Evolutionary conservation across 2,329 filamentous ascomycete species (phyloP), one percentile per base, ranked within the genome.

Genomic region (Talaromyces islandicus): DNA sequence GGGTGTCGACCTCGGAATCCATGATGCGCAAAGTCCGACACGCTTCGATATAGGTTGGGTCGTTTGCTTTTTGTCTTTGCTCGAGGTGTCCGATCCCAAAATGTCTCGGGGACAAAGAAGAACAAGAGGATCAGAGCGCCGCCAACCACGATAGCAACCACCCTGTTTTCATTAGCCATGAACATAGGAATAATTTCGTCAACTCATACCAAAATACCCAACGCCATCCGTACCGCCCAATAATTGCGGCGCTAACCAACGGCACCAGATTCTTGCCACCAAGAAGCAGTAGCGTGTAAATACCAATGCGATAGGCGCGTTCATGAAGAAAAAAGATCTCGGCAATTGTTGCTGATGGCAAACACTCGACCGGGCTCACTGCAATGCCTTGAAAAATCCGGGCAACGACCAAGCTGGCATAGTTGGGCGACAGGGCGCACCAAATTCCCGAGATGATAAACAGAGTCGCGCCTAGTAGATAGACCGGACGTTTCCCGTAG

Each of bases 301-400:
- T 92, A 10, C 94, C 94, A 51, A 97, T 86, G 4, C 93, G 88
- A 71, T 92, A 97, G 0, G 93, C 93, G 62, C 93, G 84, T 76
- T 97, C 93, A 68, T 97, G 93, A 21, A 97, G 80, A 70, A 96
- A 97, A 78, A 92, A 97, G 62, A 97, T 97, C 74, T 97, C 93
- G 3, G 92, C 92, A 68, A 97, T 93, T 0, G 92, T 96, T 17
- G 93, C 92, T 4, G 91, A 96, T 0, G 93, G 93, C 30, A 97
- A 81, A 69, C 92, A 96, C 73, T 97, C 93, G 9, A 96, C 91
- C 0, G 92, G 91, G 65, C 90, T 94, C 54, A 97, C 88, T 0
- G 92, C 88, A 10, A 97, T 80, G 3, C 93, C 94, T 73, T 95
- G 91, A 63, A 97, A 88, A 54, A 97, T 86, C 58, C 93, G 84